A percentile compares a stretch with the other conserved stretches of the same genome.
phyloP scores from a whole-genome alignment of 208 protist genomes.

The Angomonas deanei region DNA sequence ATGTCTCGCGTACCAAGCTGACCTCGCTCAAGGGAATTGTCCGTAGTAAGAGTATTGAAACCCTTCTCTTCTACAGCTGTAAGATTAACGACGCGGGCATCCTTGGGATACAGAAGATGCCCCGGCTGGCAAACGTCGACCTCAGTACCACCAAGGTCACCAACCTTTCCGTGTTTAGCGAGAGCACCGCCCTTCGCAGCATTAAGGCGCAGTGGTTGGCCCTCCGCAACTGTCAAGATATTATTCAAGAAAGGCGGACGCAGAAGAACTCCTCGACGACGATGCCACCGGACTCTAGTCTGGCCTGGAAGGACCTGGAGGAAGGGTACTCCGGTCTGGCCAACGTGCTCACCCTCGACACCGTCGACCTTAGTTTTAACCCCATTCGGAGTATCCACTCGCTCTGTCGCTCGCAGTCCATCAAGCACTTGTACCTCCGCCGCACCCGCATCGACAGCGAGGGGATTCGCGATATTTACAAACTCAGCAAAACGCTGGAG shows the following conservation, averaged over 20 bases:
- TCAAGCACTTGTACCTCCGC: slow-evolving; percentile 45
- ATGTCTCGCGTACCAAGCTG: slow-evolving; percentile 38
- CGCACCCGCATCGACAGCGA: slow-evolving; percentile 50
- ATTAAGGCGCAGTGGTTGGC: slow-evolving; percentile 64
- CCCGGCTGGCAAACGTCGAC: slow-evolving; percentile 29
- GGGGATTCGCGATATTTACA: slow-evolving; percentile 39
- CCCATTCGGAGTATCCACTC: slow-evolving; percentile 44
- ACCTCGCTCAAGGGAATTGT: slow-evolving; percentile 23
- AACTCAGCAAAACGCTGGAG: slow-evolving; percentile 38
- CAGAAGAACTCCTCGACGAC: slow-evolving; percentile 14
- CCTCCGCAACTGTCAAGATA: slow-evolving; percentile 48
- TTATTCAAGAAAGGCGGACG: slow-evolving; percentile 32
- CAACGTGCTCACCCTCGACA: slow-evolving; percentile 52
- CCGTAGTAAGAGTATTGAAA: slow-evolving; percentile 27
- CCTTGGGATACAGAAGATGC: slow-evolving; percentile 30
- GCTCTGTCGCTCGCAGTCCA: slow-evolving; percentile 49
- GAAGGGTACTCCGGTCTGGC: slow-evolving; percentile 49
- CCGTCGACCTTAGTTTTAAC: slow-evolving; percentile 62
- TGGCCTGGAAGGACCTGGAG: slow-evolving; percentile 27
- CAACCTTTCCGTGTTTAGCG: slow-evolving; percentile 43
- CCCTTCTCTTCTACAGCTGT: slow-evolving; percentile 35
- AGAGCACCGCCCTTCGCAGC: slow-evolving; percentile 34
- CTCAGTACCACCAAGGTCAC: slow-evolving; percentile 48
- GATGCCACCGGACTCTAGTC: neutral
- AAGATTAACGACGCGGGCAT: slow-evolving; percentile 30